Conservation (phyloP, 441 rosid species). For the Breynia disticha region DNA sequence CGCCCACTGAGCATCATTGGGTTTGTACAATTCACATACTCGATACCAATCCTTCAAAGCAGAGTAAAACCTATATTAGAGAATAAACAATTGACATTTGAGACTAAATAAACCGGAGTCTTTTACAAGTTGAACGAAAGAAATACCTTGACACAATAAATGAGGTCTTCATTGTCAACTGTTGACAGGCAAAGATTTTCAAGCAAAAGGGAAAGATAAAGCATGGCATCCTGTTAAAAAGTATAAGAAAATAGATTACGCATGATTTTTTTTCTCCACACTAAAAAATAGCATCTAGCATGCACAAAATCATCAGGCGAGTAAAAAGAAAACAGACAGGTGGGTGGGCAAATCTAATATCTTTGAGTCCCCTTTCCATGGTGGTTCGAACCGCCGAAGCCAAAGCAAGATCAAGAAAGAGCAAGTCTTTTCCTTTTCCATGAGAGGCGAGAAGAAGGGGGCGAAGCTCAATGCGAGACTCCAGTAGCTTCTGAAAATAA, state of each 20-base stretch:
- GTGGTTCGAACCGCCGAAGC: conserved; percentile 57
- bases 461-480: conserved; percentile 51
- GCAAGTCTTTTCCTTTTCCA: conserved; percentile 42
- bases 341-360: conserved; percentile 36
- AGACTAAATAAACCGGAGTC: conserved; percentile 13
- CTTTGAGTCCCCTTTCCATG: conserved; percentile 55
- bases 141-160: conserved; percentile 58
- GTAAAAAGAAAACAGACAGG: conserved; percentile 25
- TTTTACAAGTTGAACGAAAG: conserved; percentile 14
- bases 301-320: not conserved
- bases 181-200: conserved; percentile 65
- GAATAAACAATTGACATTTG: conserved; percentile 10
- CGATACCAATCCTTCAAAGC: conserved; percentile 52
- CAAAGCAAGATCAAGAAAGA: conserved; percentile 62
- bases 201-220: conserved; percentile 50
- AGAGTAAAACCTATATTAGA: conserved; percentile 11
- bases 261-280: conserved; percentile 2
- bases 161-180: conserved; percentile 60
- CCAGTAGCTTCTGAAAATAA: conserved; percentile 38
- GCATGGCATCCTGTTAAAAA: conserved; percentile 44
- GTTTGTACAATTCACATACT: conserved; percentile 37
- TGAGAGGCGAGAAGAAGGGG: conserved; percentile 38
- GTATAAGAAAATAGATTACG: conserved; percentile 5
- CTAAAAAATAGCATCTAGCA: not conserved
- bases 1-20: conserved; percentile 61